Base-by-base conservation (phyloP, 2,329 filamentous ascomycete species). In the Huntiella moniliformis region DNA sequence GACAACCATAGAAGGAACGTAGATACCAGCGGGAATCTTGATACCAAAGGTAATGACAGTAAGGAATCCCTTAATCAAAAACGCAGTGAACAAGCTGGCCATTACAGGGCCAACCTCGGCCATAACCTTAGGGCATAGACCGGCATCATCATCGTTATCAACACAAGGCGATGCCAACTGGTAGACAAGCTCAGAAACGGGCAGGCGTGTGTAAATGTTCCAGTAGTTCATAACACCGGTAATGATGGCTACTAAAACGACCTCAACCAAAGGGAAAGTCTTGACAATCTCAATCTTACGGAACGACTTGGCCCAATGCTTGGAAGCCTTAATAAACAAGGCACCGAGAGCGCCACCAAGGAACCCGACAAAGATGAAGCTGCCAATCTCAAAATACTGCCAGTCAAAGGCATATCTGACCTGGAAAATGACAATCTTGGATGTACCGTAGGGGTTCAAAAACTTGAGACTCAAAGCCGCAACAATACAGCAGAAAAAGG, bases 1-100 rank as follows among this genome's bases (percentile, higher is more conserved):
- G 13, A 96, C 85, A 22, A 96, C 91, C 91, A 98, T 98, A 54
- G 88, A 95, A 3, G 91, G 91, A 1, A 98, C 87, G 55, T 98
- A 98, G 54, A 98, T 95, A 52, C 91, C 91, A 1, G 88, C 86
- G 7, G 91, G 91, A 0, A 96, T 78, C 68, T 96, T 96, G 53
- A 95, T 87, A 18, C 88, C 88, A 61, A 96, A 96, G 0, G 88
- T 94, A 52, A 95, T 79, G 39, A 81, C 78, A 0, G 91, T 96
- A 37, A 98, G 63, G 39, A 88, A 67, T 0, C 84, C 82, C 59
- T 98, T 98, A 64, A 96, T 80, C 18, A 95, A 63, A 52, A 96
- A 91, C 0, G 88, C 88, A 13, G 78, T 61, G 10, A 80, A 64
- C 1, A 98, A 67, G 47, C 77, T 81, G 22, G 68, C 58, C 12